These are phyloP conservation scores for Candida maris DNA, from an alignment of 805 yeast genomes.

Conservation along the genomic window DNA sequence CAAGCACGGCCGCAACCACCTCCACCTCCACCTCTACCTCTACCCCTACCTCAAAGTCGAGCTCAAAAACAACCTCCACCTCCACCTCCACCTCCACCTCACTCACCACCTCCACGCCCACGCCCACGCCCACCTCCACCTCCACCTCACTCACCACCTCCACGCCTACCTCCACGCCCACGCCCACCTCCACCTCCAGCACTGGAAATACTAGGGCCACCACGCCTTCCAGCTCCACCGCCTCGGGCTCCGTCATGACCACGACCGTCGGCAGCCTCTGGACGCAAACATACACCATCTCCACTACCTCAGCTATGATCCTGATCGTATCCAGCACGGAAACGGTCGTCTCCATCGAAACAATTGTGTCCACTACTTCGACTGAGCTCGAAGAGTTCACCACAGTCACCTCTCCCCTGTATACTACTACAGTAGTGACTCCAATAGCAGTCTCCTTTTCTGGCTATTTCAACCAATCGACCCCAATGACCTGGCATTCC, in stretches of 20 bases:
- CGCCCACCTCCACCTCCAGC: constrained; percentile 5
- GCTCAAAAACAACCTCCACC: constrained; percentile 5
- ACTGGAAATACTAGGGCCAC: constrained; percentile 5
- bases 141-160: constrained; percentile 13
- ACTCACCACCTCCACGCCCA: constrained; percentile 4
- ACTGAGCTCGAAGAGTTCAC: constrained; percentile 7
- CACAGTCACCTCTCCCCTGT: constrained; percentile 9
- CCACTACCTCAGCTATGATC: constrained; percentile 17
- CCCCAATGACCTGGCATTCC: neutral
- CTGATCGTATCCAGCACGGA: constrained; percentile 18
- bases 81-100: constrained; percentile 4
- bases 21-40: constrained; percentile 6
- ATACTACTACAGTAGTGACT: constrained; percentile 8
- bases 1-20: constrained; percentile 5
- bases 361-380: constrained; percentile 4
- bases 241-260: constrained; percentile 9
- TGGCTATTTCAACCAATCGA: constrained; percentile 14
- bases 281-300: constrained; percentile 16
- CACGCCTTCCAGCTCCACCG: constrained; percentile 5
- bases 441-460: constrained; percentile 9
- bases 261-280: constrained; percentile 7
- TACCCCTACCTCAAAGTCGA: constrained; percentile 6
- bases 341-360: constrained; percentile 7
- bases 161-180: constrained; percentile 9
- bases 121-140: constrained; percentile 10